Evolutionary conservation across 2,329 filamentous ascomycete genomes (phyloP).

Genomic region (Ceratocystiopsis sp.): DNA sequence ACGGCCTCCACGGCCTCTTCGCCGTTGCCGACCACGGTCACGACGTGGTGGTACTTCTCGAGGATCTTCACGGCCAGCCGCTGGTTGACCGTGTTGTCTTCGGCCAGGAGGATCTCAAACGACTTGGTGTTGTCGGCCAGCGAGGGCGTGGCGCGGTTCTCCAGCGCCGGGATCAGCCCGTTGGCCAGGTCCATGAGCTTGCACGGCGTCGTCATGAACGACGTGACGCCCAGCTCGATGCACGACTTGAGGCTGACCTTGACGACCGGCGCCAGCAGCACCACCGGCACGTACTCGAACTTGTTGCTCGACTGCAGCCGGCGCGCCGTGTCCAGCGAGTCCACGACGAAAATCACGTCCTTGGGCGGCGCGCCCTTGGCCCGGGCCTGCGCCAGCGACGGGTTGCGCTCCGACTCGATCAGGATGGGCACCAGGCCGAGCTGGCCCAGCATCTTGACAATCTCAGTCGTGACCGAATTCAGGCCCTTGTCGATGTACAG

Average conservation of each 20-base stretch:
- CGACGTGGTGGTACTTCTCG: constrained; percentile 86
- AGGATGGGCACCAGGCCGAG: constrained; percentile 71
- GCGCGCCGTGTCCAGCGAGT: constrained; percentile 82
- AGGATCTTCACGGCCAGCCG: constrained; percentile 90
- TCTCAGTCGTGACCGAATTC: constrained; percentile 59
- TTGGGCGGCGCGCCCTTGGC: constrained; percentile 50
- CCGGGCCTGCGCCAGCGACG: constrained; percentile 33
- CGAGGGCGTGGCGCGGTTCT: constrained; percentile 80
- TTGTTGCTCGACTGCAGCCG: constrained; percentile 74
- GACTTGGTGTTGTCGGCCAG: constrained; percentile 88
- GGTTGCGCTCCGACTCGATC: constrained; percentile 61
- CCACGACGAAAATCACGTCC: constrained; percentile 92
- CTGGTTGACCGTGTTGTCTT: constrained; percentile 97
- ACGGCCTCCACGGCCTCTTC: constrained; percentile 85
- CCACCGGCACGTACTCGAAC: constrained; percentile 95
- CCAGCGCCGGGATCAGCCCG: constrained; percentile 86
- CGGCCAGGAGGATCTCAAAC: constrained; percentile 85
- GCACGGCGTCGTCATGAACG: constrained; percentile 96
- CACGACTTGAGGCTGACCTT: constrained; percentile 88
- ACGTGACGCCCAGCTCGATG: constrained; percentile 89
- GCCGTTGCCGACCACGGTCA: constrained; percentile 89
- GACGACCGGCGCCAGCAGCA: constrained; percentile 75
- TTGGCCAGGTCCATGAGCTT: constrained; percentile 88
- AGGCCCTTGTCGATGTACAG: constrained; percentile 87
- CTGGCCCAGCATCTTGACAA: constrained; percentile 58